Evolutionary conservation across 768 basidiomycete genomes (phyloP).

Genomic region (Pleurotus sapidus): DNA sequence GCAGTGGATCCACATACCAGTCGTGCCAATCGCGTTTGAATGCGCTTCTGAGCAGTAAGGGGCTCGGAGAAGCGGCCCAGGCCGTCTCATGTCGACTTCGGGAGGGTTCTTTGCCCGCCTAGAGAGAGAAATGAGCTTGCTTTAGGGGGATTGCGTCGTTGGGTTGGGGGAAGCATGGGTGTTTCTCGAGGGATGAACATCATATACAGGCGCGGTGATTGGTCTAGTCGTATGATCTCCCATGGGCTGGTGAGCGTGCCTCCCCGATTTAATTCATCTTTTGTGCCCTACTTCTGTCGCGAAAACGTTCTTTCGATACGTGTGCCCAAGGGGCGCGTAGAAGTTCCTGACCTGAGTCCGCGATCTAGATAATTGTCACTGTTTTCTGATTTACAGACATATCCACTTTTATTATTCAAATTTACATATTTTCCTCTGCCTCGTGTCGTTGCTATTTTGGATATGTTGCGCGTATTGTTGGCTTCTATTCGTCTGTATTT

Average conservation of each 20-base stretch:
- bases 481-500: not conserved
- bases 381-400: conserved; percentile 7
- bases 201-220: too few relatives aligned
- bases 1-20: too few relatives aligned
- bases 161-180: too few relatives aligned
- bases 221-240: not conserved
- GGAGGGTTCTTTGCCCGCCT: too few relatives aligned
- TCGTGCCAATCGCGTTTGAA: too few relatives aligned
- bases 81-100: too few relatives aligned
- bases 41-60: too few relatives aligned
- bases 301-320: not conserved
- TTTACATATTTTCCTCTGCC: conserved; percentile 2
- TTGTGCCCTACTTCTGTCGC: conserved; percentile 5
- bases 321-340: not conserved
- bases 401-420: not conserved
- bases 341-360: not conserved
- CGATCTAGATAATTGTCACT: not conserved
- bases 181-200: too few relatives aligned
- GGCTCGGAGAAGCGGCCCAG: too few relatives aligned
- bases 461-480: not conserved
- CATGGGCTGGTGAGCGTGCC: not conserved
- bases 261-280: conserved; percentile 1
- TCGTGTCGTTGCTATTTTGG: not conserved
- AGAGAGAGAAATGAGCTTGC: too few relatives aligned
- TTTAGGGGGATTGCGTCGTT: too few relatives aligned